phyloP scores from a whole-genome alignment of 176 grass and related monocot species.

The Aegilops bicornis region DNA sequence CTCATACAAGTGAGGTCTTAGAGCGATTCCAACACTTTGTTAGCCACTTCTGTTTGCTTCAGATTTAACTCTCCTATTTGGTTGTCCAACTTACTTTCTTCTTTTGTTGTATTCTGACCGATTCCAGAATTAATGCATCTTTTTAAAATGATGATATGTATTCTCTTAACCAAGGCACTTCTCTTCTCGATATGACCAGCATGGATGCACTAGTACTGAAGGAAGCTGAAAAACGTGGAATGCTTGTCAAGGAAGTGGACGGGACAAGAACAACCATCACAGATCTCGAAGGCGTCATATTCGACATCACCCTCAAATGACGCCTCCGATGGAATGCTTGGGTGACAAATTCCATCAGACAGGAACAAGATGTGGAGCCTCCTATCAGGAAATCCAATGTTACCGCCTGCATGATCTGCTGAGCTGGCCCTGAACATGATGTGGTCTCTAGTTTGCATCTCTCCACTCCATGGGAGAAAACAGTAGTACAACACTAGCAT shows the following conservation, averaged over 20 bases:
- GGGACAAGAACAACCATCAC: constrained; percentile 65
- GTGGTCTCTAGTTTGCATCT: background rate
- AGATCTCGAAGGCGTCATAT: constrained; percentile 85
- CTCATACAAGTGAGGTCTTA: background rate
- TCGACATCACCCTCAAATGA: constrained; percentile 66
- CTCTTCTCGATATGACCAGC: constrained; percentile 40
- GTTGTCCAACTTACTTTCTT: background rate
- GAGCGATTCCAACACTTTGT: background rate
- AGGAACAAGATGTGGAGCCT: background rate
- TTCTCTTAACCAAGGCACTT: background rate
- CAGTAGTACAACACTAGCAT: background rate
- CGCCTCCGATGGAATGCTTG: background rate
- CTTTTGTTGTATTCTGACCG: background rate
- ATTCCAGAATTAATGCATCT: background rate
- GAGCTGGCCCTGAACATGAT: background rate
- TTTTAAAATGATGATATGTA: background rate
- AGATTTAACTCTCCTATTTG: no score
- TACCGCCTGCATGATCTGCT: background rate
- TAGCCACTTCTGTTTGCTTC: background rate
- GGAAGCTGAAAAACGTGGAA: constrained; percentile 64
- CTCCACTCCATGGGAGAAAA: background rate
- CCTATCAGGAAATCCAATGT: constrained; percentile 22
- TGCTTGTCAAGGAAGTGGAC: constrained; percentile 64
- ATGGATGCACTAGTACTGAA: constrained; percentile 70
- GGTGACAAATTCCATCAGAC: constrained; percentile 6